Evolutionary conservation across 148 eudicot species (phyloP).

Genomic region (Tetragonia tetragonoides): DNA sequence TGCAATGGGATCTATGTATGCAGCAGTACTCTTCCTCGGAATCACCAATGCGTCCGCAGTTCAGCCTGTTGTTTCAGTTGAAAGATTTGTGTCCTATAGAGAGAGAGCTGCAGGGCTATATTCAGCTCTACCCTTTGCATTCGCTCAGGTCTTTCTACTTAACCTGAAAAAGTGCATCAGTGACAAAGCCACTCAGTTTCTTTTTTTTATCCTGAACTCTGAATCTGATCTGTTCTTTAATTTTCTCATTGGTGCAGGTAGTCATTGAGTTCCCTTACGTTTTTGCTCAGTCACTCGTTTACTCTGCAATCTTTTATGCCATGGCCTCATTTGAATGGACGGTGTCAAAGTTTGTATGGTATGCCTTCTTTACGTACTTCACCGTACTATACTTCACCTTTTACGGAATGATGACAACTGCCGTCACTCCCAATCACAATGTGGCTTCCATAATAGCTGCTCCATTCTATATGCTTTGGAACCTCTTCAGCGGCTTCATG

Average conservation of each 20-base stretch:
- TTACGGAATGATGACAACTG: slow-evolving; percentile 98
- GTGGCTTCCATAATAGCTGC: slow-evolving; percentile 87
- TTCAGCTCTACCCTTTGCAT: slow-evolving; percentile 95
- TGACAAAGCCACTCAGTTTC: background rate
- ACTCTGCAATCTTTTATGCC: slow-evolving; percentile 73
- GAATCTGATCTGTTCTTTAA: background rate
- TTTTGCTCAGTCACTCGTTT: slow-evolving; percentile 71
- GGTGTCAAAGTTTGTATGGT: slow-evolving; percentile 61
- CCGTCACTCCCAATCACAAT: slow-evolving; percentile 90
- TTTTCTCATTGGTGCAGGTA: slow-evolving; percentile 47
- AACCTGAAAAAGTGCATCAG: too few relatives aligned
- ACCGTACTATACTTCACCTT: slow-evolving; percentile 94
- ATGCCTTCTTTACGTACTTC: slow-evolving; percentile 73
- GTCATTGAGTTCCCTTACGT: slow-evolving; percentile 98
- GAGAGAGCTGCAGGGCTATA: slow-evolving; percentile 98
- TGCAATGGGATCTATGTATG: slow-evolving; percentile 95
- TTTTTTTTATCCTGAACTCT: background rate
- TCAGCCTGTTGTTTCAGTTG: slow-evolving; percentile 95
- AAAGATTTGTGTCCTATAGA: slow-evolving; percentile 95
- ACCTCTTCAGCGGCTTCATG: slow-evolving; percentile 98
- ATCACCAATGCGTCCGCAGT: slow-evolving; percentile 92
- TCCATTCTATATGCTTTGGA: slow-evolving; percentile 98
- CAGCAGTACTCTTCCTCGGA: slow-evolving; percentile 89
- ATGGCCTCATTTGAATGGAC: slow-evolving; percentile 95
- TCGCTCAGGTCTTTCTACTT: slow-evolving; percentile 68